phyloP scores from a whole-genome alignment of 2,329 filamentous ascomycete genomes.

The Fusarium buxicola region DNA sequence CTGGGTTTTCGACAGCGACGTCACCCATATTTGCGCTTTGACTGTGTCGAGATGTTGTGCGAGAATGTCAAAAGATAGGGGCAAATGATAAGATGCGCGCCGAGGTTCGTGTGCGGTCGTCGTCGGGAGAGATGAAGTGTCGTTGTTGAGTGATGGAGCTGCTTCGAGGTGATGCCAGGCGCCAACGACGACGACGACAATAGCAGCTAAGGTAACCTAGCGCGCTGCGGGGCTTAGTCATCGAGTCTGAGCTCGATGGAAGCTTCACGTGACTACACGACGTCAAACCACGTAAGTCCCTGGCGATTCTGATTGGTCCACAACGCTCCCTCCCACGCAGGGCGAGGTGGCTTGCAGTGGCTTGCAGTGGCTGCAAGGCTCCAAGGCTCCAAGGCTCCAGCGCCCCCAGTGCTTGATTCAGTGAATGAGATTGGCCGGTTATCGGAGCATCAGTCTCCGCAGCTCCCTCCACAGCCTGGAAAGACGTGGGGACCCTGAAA shows the following conservation, averaged over 20 bases:
- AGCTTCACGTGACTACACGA: conserved; percentile 33
- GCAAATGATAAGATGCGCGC: conserved; percentile 3
- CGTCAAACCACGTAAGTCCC: conserved; percentile 11
- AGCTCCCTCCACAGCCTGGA: not conserved
- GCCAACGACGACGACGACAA: conserved; percentile 48
- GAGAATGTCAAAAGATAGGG: conserved; percentile 1
- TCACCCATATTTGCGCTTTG: conserved; percentile 77
- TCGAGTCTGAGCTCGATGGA: not conserved
- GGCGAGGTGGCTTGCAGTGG: conserved; percentile 26
- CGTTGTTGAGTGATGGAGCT: conserved; percentile 42
- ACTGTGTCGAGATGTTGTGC: conserved; percentile 3
- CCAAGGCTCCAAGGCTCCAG: conserved; percentile 31
- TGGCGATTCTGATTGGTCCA: conserved; percentile 35
- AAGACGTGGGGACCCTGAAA: conserved; percentile 38
- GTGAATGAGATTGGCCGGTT: conserved; percentile 36
- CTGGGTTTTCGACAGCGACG: conserved; percentile 84
- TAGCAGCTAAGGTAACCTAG: conserved; percentile 40
- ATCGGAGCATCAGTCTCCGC: conserved; percentile 32
- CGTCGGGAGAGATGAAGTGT: conserved; percentile 18
- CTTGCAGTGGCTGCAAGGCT: conserved; percentile 33
- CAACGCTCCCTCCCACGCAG: not conserved
- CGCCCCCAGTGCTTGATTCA: conserved; percentile 17
- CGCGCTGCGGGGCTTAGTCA: conserved; percentile 43
- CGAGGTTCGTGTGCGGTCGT: conserved; percentile 13
- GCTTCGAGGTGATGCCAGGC: conserved; percentile 45